Percentiles rank a stretch among this genome's conserved stretches.
Conservation (phyloP, 1,284 basidiomycete species). For the Pascua guehoae region DNA sequence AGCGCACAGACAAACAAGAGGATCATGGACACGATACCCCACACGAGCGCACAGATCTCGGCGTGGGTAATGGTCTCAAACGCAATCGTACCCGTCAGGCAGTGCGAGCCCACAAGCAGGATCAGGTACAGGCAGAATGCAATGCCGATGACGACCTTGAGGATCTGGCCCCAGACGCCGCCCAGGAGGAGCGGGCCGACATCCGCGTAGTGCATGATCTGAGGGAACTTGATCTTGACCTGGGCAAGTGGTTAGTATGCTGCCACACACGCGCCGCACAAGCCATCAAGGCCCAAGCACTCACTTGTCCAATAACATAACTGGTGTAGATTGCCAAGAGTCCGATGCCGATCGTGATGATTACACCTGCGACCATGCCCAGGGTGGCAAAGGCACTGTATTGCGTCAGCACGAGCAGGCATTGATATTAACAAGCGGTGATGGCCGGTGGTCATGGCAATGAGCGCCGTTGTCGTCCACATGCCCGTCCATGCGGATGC, state of each 20-base stretch:
- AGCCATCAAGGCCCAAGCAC: no score
- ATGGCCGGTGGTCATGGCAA: not conserved
- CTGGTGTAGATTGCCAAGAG: constrained; percentile 14
- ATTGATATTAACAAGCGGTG: not conserved
- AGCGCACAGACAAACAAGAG: constrained; percentile 14
- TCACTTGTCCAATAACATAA: constrained; percentile 3
- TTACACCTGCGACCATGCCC: constrained; percentile 15
- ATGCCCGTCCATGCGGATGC: not conserved
- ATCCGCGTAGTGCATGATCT: constrained; percentile 14
- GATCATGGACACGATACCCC: constrained; percentile 12
- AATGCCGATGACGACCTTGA: constrained; percentile 4
- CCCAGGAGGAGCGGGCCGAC: constrained; percentile 10
- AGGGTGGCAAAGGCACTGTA: constrained; percentile 14
- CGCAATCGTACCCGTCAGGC: constrained; percentile 15
- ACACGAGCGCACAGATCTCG: constrained; percentile 10
- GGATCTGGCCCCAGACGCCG: not conserved
- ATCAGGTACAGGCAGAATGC: constrained; percentile 11
- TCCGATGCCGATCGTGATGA: constrained; percentile 13
- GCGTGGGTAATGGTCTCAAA: constrained; percentile 11
- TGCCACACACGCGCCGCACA: not conserved
- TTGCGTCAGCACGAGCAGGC: not conserved
- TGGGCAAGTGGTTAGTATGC: constrained; percentile 1
- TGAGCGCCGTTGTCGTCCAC: not conserved
- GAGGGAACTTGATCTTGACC: constrained; percentile 19
- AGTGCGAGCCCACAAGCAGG: constrained; percentile 13